Conservation (phyloP, 106 monocot species). For the Acorus gramineus region DNA sequence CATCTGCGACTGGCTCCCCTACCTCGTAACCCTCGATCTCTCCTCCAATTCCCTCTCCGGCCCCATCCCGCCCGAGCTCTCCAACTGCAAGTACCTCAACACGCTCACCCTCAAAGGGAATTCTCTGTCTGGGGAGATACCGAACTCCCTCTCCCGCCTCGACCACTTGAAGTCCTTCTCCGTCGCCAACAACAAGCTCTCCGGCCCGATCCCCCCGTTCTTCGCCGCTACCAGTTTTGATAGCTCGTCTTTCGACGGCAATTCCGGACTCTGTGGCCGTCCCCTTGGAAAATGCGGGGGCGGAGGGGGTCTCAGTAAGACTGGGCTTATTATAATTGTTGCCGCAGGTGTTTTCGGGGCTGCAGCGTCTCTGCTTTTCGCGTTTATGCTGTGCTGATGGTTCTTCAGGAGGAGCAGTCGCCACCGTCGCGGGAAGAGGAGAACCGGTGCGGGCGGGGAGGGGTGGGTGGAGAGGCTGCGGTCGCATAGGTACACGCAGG, state of each 20-base stretch:
- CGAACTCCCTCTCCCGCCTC: constrained; percentile 19
- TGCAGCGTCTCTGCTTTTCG: constrained; percentile 9
- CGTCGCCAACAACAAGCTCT: constrained; percentile 14
- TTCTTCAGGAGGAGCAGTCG: constrained; percentile 1
- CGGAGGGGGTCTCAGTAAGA: constrained; percentile 9
- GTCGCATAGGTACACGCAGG: constrained; percentile 34
- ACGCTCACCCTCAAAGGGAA: constrained; percentile 28
- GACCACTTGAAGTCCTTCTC: constrained; percentile 9
- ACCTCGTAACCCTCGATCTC: constrained; percentile 48
- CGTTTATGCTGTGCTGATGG: constrained; percentile 9
- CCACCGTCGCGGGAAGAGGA: neutral
- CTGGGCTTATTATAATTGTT: constrained; percentile 14
- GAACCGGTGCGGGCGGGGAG: constrained; percentile 5
- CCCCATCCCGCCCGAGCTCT: constrained; percentile 28
- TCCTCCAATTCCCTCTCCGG: constrained; percentile 43
- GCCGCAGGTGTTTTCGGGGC: constrained; percentile 21
- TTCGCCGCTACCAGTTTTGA: constrained; percentile 7
- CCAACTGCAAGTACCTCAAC: constrained; percentile 24
- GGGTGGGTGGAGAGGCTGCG: constrained; percentile 62
- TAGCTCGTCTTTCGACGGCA: constrained; percentile 10
- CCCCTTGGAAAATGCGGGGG: constrained; percentile 11
- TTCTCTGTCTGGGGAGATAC: constrained; percentile 11
- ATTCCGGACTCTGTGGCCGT: constrained; percentile 15
- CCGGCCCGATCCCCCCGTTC: constrained; percentile 8
- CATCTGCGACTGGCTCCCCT: constrained; percentile 57